These are phyloP conservation scores for Aspergillus sp. DNA, from an alignment of 2,329 filamentous ascomycete genomes.

Conservation along the genomic window DNA sequence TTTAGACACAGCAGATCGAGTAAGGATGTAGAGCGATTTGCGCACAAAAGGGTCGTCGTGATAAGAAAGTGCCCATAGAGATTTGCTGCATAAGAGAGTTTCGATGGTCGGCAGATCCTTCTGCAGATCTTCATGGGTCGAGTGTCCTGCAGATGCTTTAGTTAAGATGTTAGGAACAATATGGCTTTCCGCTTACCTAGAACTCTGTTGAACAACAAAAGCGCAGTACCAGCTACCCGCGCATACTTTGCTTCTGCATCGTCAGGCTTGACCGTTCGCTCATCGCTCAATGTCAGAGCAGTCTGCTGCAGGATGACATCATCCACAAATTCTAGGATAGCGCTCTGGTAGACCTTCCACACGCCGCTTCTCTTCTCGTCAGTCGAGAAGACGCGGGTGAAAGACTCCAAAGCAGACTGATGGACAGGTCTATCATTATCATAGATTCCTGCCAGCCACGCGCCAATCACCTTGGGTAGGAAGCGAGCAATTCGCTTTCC, in stretches of 20 bases:
- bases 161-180: not conserved
- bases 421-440: constrained; percentile 79
- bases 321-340: constrained; percentile 79
- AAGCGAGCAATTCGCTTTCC: constrained; percentile 83
- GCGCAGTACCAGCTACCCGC: constrained; percentile 68
- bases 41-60: constrained; percentile 61
- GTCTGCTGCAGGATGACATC: constrained; percentile 79
- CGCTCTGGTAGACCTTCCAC: constrained; percentile 77
- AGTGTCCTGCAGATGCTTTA: constrained; percentile 33
- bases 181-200: constrained; percentile 41
- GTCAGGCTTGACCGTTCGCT: constrained; percentile 78
- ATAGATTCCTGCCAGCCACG: constrained; percentile 90
- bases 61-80: constrained; percentile 61
- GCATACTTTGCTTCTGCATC: constrained; percentile 85
- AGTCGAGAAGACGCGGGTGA: constrained; percentile 73
- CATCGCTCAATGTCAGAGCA: constrained; percentile 80
- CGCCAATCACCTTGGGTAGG: constrained; percentile 74
- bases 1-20: constrained; percentile 54
- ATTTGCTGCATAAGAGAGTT: constrained; percentile 64
- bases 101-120: constrained; percentile 66
- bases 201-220: constrained; percentile 58
- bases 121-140: constrained; percentile 53
- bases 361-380: constrained; percentile 76
- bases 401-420: constrained; percentile 73
- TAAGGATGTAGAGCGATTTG: constrained; percentile 58